These are phyloP conservation scores for Phytophthora gonapodyides DNA, from an alignment of 352 stramenopile genomes.

Conservation along the genomic window DNA sequence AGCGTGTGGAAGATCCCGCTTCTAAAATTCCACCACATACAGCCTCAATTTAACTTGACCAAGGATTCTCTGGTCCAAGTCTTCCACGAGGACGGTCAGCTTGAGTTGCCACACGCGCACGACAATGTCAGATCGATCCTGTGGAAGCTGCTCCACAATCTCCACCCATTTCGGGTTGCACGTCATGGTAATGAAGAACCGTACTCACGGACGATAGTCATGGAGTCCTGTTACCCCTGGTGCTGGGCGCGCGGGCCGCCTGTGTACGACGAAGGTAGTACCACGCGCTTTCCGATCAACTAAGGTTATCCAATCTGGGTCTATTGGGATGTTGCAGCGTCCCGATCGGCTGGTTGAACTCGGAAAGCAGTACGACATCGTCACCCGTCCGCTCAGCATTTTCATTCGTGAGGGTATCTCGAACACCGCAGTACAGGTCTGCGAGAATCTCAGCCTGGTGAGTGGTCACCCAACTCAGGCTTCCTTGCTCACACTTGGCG, in stretches of 20 bases:
- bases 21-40: conserved; percentile 55
- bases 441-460: no score
- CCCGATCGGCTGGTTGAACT: no score
- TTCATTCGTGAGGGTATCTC: no score
- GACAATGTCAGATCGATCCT: conserved; percentile 27
- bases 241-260: conserved; percentile 15
- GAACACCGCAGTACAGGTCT: no score
- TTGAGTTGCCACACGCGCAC: conserved; percentile 31
- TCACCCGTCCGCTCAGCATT: no score
- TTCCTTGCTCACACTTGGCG: conserved; percentile 13
- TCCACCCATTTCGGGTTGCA: conserved; percentile 47
- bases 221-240: conserved; percentile 36
- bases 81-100: conserved; percentile 20
- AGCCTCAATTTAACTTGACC: conserved; percentile 24
- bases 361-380: no score
- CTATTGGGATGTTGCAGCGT: no score
- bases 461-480: no score
- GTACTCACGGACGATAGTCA: conserved; percentile 43
- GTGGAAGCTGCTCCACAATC: conserved; percentile 27
- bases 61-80: conserved; percentile 37
- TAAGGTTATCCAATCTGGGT: no score
- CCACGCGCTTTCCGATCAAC: no score
- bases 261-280: neutral
- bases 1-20: conserved; percentile 48
- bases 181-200: conserved; percentile 62